phyloP scores from a whole-genome alignment of 2,329 filamentous ascomycete species.

The Capronia coronata region DNA sequence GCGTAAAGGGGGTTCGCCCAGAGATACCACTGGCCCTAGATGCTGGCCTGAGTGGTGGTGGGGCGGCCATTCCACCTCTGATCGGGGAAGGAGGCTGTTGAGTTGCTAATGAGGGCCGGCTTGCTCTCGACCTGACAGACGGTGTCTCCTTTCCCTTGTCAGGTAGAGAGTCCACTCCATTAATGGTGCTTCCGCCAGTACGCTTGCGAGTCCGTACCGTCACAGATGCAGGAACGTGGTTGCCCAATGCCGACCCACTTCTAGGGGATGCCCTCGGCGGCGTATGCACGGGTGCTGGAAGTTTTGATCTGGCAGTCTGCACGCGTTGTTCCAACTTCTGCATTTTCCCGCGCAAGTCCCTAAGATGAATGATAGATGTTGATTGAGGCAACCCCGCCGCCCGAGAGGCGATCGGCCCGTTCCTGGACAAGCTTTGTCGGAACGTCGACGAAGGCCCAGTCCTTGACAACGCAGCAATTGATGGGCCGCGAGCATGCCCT shows the following conservation, averaged over 20 bases:
- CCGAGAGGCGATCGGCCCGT: constrained; percentile 22
- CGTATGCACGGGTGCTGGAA: constrained; percentile 72
- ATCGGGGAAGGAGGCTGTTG: constrained; percentile 45
- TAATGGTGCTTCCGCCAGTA: constrained; percentile 52
- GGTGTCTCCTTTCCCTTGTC: constrained; percentile 29
- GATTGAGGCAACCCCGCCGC: constrained; percentile 48
- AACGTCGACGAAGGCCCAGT: constrained; percentile 41
- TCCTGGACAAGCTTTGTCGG: constrained; percentile 34
- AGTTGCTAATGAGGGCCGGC: constrained; percentile 57
- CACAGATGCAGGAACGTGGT: constrained; percentile 50
- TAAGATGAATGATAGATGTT: constrained; percentile 82
- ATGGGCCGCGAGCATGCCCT: constrained; percentile 51
- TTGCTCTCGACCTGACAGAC: constrained; percentile 34
- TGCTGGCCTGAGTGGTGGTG: constrained; percentile 21
- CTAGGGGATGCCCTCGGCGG: constrained; percentile 78
- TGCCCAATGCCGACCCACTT: constrained; percentile 44
- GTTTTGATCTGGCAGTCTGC: constrained; percentile 81
- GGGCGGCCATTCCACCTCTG: constrained; percentile 25
- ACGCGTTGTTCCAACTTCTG: constrained; percentile 91
- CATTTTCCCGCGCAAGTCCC: constrained; percentile 92
- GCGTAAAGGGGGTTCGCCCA: constrained; percentile 21
- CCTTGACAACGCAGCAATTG: constrained; percentile 48
- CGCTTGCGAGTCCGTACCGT: constrained; percentile 62
- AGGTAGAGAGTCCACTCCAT: constrained; percentile 34
- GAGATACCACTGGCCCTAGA: constrained; percentile 29